Base-by-base conservation (phyloP, 441 rosid genomes). In the Gossypium schwendimanii region DNA sequence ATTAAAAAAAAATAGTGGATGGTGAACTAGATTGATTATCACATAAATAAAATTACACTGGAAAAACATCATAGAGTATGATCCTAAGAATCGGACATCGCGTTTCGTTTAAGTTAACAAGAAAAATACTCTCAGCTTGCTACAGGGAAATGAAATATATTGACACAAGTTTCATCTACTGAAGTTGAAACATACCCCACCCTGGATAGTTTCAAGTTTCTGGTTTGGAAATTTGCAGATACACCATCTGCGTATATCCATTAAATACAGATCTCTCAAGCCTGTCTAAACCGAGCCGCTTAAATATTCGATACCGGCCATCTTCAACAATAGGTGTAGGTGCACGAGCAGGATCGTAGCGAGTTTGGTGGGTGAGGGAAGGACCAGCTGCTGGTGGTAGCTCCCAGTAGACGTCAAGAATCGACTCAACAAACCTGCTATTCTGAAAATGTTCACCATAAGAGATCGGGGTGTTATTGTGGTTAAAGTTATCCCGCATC, bases 171-270 rank as follows among this genome's bases (percentile, higher is more conserved):
- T 18, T 24, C 63, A 57, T 41, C 55, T 39, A 23, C 23, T 11
- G 53, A 36, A 70, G 53, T 57, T 23, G 18, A 55, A 55, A 41
- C 33, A 41, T 31, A 59, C 68, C 75, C 63, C 73, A 74, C 71
- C 54, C 58, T 44, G 15, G 11, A 45, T 24, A 68, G 54, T 78
- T 64, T 81, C 75, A 84, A 18, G 87, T 84, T 73, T 84, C 75
- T 58, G 85, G 85, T 78, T 87, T 74, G 10, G 98, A 92, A 79
- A 89, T 85, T 82, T 90, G 80, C 78, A 92, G 74, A 81, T 95
- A 93, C 33, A 86, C 97, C 99, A 95, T 95, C 81, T 95, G 99
- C 26, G 99, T 95, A 73, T 95, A 95, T 17, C 98, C 99, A 75
- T 91, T 95, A 80, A 93, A 93, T 73, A 95, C 91, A 44, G 96